Base-by-base conservation (phyloP, 176 grass and related monocot species). In the Zea luxurians region DNA sequence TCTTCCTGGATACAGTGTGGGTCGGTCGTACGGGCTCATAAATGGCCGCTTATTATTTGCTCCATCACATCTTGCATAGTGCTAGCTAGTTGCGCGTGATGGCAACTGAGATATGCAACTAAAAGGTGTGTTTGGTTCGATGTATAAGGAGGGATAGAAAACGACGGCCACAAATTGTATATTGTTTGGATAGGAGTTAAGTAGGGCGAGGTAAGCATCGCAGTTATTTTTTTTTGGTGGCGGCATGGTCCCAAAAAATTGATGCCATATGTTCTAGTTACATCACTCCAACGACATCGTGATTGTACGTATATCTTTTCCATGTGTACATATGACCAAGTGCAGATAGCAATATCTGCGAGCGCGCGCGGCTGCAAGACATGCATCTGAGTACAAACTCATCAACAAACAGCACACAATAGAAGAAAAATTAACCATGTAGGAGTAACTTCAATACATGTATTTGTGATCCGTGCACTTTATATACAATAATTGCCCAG, bases 1-100 rank as follows among this genome's bases (percentile, higher is more conserved):
- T 75, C 69, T 80, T 69, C 69, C 69, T 80, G 61, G n/a, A 60
- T 36, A 74, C 50, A 50, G 50, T 42, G 80, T 86, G 84, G 70
- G 52, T 63, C 67, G 70, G 52, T 63, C 67, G 63, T 48, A 75
- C 37, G 44, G 46, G 46, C 79, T 60, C 8, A 12, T 61, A 41
- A 74, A 80, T 80, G 77, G 69, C 17, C 60, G 44, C 50, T 68
- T 80, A 67, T 80, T 35, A 61, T 62, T 75, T 75, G 41, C 52
- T 27, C 84, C 71, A 75, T 68, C 83, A 85, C 63, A 74, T 85
- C 83, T 80, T 48, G 34, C 17, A 75, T 52, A 61, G 74, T 59
- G 8, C 55, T 86, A 61, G 76, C 66, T 68, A 27, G 27, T 27
- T 27, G 27, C 27, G 11, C 12, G 61, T 75, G 83, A 85, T 50